phyloP scores from a whole-genome alignment of 108 stramenopile genomes.

The Stephanodiscus triporus region DNA sequence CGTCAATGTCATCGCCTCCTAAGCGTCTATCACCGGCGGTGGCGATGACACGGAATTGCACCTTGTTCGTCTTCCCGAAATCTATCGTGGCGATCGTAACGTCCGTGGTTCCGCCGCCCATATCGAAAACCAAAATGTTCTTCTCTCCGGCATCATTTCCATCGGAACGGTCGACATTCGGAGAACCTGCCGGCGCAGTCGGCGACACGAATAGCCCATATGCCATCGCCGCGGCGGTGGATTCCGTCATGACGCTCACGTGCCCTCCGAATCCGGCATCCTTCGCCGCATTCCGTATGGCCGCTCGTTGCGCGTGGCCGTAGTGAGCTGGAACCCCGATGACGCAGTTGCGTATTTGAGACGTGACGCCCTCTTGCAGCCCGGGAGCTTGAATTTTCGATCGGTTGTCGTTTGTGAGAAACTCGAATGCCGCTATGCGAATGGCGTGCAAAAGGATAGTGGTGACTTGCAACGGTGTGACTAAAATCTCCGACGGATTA shows the following conservation, averaged over 20 bases:
- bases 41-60: conserved; percentile 63
- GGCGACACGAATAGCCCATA: conserved; percentile 77
- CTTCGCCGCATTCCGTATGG: conserved; percentile 58
- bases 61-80: conserved; percentile 7
- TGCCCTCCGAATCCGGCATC: conserved; percentile 71
- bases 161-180: conserved; percentile 5
- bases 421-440: conserved; percentile 51
- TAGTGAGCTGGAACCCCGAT: conserved; percentile 85
- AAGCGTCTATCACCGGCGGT: conserved; percentile 68
- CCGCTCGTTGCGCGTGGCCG: conserved; percentile 56
- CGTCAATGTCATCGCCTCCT: conserved; percentile 87
- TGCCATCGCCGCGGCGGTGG: conserved; percentile 83
- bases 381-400: conserved; percentile 62
- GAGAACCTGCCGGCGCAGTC: background rate
- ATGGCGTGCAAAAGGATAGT: conserved; percentile 58
- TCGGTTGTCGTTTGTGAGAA: conserved; percentile 40
- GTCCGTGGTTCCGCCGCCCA: conserved; percentile 91
- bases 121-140: conserved; percentile 82
- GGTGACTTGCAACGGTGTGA: conserved; percentile 61
- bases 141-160: conserved; percentile 16
- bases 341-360: conserved; percentile 53
- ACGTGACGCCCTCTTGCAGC: conserved; percentile 2
- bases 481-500: conserved; percentile 5
- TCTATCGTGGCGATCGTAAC: conserved; percentile 69
- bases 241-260: conserved; percentile 71